phyloP scores from a whole-genome alignment of 2,329 filamentous ascomycete genomes.

The Penicillium sp. region DNA sequence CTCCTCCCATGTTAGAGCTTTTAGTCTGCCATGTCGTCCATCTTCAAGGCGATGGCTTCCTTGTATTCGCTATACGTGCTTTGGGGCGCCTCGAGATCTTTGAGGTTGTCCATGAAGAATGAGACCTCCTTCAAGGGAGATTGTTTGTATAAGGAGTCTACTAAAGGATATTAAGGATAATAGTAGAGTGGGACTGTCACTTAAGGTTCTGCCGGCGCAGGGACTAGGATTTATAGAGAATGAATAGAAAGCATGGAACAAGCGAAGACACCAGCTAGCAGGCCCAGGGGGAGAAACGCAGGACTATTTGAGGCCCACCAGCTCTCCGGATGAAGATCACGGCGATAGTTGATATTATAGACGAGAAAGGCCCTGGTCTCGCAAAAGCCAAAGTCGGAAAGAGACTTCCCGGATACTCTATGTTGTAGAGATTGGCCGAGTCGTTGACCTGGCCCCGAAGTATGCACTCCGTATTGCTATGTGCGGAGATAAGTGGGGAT shows the following conservation, averaged over 20 bases:
- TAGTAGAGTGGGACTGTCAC: neutral
- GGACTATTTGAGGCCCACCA: conserved; percentile 21
- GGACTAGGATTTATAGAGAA: neutral
- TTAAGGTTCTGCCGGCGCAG: neutral
- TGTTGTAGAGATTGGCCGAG: too few species aligned
- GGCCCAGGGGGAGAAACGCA: conserved; percentile 3
- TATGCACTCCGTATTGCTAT: too few species aligned
- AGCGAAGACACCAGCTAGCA: neutral
- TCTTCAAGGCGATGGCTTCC: conserved; percentile 25
- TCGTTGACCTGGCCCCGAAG: too few species aligned
- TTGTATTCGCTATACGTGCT: conserved; percentile 26
- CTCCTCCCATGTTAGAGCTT: conserved; percentile 22
- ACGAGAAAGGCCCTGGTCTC: too few species aligned
- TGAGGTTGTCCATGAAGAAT: conserved; percentile 20
- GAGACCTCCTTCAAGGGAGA: conserved; percentile 5
- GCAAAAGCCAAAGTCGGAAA: too few species aligned
- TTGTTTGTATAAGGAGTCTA: neutral
- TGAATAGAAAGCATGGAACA: neutral
- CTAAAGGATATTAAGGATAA: neutral
- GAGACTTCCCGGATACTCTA: too few species aligned
- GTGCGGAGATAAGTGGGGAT: too few species aligned
- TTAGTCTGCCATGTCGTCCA: conserved; percentile 29
- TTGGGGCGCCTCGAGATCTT: conserved; percentile 30
- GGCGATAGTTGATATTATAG: too few species aligned
- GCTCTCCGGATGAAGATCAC: too few species aligned